Conservation (phyloP, 2,329 filamentous ascomycete species). For the Clonostachys rosea region DNA sequence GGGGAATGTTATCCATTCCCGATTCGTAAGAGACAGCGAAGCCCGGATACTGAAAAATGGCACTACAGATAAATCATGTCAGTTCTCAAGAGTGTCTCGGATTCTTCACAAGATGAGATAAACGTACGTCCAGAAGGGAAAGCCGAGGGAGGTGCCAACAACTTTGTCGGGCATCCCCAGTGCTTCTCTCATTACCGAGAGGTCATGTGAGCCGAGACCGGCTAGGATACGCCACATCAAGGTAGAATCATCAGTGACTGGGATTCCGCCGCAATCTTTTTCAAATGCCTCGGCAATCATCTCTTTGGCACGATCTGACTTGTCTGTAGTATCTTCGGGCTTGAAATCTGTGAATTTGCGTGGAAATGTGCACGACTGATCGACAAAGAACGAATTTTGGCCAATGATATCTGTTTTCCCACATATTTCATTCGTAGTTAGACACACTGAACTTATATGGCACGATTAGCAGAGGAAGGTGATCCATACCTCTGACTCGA, state of each 20-base stretch:
- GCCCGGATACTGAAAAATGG: constrained; percentile 33
- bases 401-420: constrained; percentile 30
- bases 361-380: constrained; percentile 41
- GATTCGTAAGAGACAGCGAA: constrained; percentile 51
- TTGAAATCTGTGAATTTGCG: constrained; percentile 31
- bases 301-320: background rate
- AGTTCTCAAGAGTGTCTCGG: background rate
- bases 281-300: constrained; percentile 2
- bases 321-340: constrained; percentile 7
- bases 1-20: constrained; percentile 44
- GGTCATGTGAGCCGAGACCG: constrained; percentile 42
- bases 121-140: constrained; percentile 25
- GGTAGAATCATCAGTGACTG: background rate
- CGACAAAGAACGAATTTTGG: constrained; percentile 42
- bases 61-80: constrained; percentile 5
- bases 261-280: constrained; percentile 2
- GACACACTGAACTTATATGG: no score
- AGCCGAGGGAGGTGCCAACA: constrained; percentile 9
- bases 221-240: constrained; percentile 33
- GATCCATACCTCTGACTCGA: constrained; percentile 24
- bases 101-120: background rate
- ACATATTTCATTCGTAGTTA: no score
- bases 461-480: no score
- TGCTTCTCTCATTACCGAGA: constrained; percentile 46
- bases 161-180: constrained; percentile 10